Evolutionary conservation across 2,329 filamentous ascomycete genomes (phyloP).

Genomic region (Escovopsis sp.): DNA sequence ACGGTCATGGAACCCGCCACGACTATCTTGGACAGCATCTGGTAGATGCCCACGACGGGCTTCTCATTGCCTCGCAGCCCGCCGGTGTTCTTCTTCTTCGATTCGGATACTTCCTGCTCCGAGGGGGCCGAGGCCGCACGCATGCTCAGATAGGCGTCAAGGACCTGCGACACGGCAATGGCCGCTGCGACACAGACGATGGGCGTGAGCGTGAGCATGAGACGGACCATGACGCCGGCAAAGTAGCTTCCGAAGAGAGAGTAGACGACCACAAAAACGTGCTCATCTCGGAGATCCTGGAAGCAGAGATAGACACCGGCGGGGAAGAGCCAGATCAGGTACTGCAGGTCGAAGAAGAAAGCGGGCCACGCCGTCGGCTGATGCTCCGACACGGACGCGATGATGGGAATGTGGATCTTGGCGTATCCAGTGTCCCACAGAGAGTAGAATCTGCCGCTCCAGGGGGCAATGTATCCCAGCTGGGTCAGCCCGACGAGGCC

Average conservation of each 20-base stretch:
- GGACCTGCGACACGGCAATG: constrained; percentile 70
- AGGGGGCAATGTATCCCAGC: constrained; percentile 84
- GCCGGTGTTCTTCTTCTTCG: constrained; percentile 37
- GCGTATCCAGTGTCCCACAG: constrained; percentile 98
- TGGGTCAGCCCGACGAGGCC: constrained; percentile 78
- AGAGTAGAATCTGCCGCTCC: constrained; percentile 97
- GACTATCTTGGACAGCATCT: constrained; percentile 60
- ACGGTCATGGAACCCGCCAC: constrained; percentile 57
- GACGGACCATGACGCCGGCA: constrained; percentile 95
- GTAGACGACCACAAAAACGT: constrained; percentile 96
- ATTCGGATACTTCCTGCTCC: constrained; percentile 28
- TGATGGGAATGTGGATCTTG: constrained; percentile 98
- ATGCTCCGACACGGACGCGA: constrained; percentile 98
- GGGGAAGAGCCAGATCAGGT: constrained; percentile 98
- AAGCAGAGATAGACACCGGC: constrained; percentile 98
- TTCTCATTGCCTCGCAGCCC: constrained; percentile 55
- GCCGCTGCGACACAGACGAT: constrained; percentile 92
- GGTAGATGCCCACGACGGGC: constrained; percentile 74
- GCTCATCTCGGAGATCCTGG: constrained; percentile 82
- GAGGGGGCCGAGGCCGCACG: constrained; percentile 43
- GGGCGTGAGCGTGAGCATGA: constrained; percentile 95
- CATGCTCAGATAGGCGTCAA: constrained; percentile 68
- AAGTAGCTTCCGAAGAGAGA: constrained; percentile 96
- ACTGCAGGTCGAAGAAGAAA: constrained; percentile 97
- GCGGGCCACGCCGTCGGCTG: constrained; percentile 98